Base-by-base conservation (phyloP, 2,329 filamentous ascomycete species). In the Trichophyton schoenleinii region DNA sequence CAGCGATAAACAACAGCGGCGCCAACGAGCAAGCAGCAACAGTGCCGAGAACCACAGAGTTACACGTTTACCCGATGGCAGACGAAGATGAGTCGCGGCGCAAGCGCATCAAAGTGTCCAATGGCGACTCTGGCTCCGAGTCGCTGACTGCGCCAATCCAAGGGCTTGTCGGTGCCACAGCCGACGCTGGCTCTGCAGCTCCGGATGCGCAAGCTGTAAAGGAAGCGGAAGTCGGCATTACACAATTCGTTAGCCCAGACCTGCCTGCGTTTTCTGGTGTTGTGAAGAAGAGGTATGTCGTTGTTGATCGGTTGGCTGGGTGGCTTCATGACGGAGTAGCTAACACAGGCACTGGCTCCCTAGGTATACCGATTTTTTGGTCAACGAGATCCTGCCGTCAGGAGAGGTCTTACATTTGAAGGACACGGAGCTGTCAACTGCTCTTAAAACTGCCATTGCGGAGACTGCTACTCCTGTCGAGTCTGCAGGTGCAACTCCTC, bases 351-450 rank as follows among this genome's bases (percentile, higher is more conserved):
- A 46, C 15, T 36, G 9, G 49, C 7, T 22, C n/a, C 57, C 20
- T 61, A 84, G 89, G 66, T 96, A 91, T 73, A 92, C 91, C 3
- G 91, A 96, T 72, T 96, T 96, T 68, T 79, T 94, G 67, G 91
- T 96, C 67, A 91, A 95, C 70, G 91, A 96, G 73, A 92, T 96
- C 64, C 77, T 82, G 20, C 84, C 86, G 34, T 83, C 87, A 69
- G 91, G 91, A 15, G 75, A 84, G 60, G 88, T 95, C 13, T 73
- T 94, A 59, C 89, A 92, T 72, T 77, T 96, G 57, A 79, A 74
- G 62, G 81, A 78, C 60, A 73, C 81, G 15, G 66, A 68, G 18
- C 68, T 69, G 6, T 72, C 73, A 52, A 36, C 59, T 31, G 53
- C 62, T 7, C 55, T 66, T 11, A 64, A 64, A 60, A 49, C 58